These are phyloP conservation scores for Botryotinia calthae DNA, from an alignment of 2,329 filamentous ascomycete genomes.

Conservation along the genomic window DNA sequence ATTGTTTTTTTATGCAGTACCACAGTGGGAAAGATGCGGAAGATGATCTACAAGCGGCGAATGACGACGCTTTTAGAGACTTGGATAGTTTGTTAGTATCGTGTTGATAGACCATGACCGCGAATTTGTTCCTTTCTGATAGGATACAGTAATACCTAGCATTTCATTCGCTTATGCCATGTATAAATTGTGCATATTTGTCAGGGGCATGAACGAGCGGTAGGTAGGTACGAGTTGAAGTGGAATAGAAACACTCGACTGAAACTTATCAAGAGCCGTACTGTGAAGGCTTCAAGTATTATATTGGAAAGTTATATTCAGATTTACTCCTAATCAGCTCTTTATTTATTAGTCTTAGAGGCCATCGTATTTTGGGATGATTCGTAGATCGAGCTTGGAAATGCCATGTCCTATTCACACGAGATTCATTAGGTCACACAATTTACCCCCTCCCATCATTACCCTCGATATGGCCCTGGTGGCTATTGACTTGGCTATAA, in stretches of 20 bases:
- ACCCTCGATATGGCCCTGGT: not conserved
- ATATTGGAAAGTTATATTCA: not conserved
- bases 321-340: not conserved
- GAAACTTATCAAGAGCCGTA: not conserved
- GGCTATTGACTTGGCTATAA: not conserved
- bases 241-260: not conserved
- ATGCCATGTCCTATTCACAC: not conserved
- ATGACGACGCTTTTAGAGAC: constrained; percentile 14
- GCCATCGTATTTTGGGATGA: not conserved
- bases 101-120: not conserved
- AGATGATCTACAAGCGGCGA: constrained; percentile 3
- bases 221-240: not conserved
- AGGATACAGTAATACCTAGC: not conserved
- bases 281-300: not conserved
- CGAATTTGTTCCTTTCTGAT: not conserved
- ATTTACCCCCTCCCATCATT: not conserved
- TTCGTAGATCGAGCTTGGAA: not conserved
- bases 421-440: not conserved
- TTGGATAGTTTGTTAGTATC: not conserved
- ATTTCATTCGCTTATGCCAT: constrained; percentile 17
- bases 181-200: constrained; percentile 6
- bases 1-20: constrained; percentile 4
- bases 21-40: constrained; percentile 9
- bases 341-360: not conserved
- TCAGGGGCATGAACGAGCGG: constrained; percentile 1